A percentile compares a stretch with the other conserved stretches of the same genome.
Evolutionary conservation across 2,329 filamentous ascomycete genomes (phyloP).

Genomic region (Calonectria hawksworthii): DNA sequence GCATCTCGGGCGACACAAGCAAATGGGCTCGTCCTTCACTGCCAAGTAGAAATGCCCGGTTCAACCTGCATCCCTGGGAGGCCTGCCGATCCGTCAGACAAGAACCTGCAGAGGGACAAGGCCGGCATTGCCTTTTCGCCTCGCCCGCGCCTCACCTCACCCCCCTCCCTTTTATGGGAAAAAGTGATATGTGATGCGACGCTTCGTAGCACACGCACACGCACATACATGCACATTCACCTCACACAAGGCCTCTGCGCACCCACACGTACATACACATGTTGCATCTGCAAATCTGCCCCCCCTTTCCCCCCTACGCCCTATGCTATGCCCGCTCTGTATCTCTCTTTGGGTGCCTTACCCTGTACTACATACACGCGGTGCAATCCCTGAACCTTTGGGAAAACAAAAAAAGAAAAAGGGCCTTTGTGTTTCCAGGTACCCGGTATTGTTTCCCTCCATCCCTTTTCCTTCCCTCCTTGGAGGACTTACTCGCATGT

Average conservation of each 20-base stretch:
- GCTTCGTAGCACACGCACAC: neutral
- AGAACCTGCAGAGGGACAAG: neutral
- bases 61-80: neutral
- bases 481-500: neutral
- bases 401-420: too few relatives aligned
- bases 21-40: neutral
- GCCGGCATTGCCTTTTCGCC: neutral
- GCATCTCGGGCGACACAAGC: neutral
- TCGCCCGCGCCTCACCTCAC: neutral
- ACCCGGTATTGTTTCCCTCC: neutral
- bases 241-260: too few relatives aligned
- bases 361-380: neutral
- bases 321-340: neutral
- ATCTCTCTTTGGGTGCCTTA: neutral
- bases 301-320: neutral
- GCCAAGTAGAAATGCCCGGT: conserved; percentile 6
- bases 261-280: neutral
- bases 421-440: neutral
- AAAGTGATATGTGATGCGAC: neutral
- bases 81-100: conserved; percentile 2
- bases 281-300: neutral
- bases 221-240: too few relatives aligned
- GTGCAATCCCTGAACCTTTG: neutral
- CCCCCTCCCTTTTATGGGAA: neutral
- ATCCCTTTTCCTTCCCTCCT: too few relatives aligned